These are phyloP conservation scores for Monilinia aucupariae DNA, from an alignment of 2,329 filamentous ascomycete species.

Conservation along the genomic window DNA sequence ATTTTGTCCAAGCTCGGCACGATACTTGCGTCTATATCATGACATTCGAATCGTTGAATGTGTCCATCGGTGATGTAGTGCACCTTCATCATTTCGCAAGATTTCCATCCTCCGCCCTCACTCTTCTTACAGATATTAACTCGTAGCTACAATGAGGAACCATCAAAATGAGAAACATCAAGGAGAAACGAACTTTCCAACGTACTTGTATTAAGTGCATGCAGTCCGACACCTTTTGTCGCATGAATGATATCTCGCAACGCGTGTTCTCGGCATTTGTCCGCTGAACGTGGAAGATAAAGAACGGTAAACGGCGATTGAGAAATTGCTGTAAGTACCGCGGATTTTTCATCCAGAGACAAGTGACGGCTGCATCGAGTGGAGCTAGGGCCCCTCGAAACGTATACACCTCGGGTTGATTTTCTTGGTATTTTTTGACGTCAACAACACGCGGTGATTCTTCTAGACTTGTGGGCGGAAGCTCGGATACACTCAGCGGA, in stretches of 20 bases:
- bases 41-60: not conserved
- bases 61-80: constrained; percentile 8
- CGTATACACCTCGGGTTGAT: not conserved
- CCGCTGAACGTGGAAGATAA: not conserved
- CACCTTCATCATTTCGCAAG: not conserved
- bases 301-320: not conserved
- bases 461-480: not conserved
- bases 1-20: not conserved
- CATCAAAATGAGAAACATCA: not conserved
- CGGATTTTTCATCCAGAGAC: constrained; percentile 1
- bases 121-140: accelerated
- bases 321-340: constrained; percentile 5
- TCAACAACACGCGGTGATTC: constrained; percentile 5
- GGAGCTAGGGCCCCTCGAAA: not conserved
- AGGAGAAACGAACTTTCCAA: too few relatives aligned
- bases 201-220: not conserved
- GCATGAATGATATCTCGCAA: not conserved
- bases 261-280: not conserved
- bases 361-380: constrained; percentile 5
- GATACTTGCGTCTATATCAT: not conserved
- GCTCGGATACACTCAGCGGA: not conserved
- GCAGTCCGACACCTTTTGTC: not conserved
- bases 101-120: not conserved
- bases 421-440: not conserved
- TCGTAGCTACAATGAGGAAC: not conserved